Evolutionary conservation across 1,139 yeast genomes (phyloP).

Genomic region (Geotrichum bryndzae): DNA sequence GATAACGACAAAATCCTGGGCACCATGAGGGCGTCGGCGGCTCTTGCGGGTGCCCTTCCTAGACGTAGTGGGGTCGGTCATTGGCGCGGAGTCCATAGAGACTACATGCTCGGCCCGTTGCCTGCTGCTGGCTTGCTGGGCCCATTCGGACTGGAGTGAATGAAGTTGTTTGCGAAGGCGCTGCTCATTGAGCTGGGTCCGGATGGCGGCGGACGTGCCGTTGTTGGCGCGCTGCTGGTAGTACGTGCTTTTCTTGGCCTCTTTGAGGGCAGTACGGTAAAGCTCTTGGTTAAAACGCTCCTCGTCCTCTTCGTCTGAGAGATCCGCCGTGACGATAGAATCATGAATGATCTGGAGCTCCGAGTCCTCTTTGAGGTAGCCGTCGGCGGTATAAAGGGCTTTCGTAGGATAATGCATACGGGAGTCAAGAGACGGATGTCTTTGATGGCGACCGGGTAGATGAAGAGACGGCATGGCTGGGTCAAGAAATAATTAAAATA

Average conservation of each 20-base stretch:
- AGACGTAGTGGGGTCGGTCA: background rate
- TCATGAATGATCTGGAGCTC: conserved; percentile 27
- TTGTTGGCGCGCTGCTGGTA: conserved; percentile 9
- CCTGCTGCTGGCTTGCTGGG: conserved; percentile 2
- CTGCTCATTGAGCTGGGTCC: conserved; percentile 9
- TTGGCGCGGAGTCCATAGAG: background rate
- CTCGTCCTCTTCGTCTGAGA: conserved; percentile 11
- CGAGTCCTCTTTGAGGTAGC: conserved; percentile 24
- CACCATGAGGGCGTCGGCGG: background rate
- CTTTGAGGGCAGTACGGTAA: conserved; percentile 10
- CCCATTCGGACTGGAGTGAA: conserved; percentile 5
- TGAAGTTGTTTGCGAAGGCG: conserved; percentile 6
- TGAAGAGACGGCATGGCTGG: background rate
- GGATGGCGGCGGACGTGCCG: conserved; percentile 4
- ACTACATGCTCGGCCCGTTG: background rate
- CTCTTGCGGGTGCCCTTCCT: conserved; percentile 4
- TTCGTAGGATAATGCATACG: background rate
- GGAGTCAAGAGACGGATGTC: background rate
- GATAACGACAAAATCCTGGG: background rate
- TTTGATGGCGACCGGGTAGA: background rate
- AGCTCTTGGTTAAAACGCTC: conserved; percentile 13
- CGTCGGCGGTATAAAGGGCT: conserved; percentile 19
- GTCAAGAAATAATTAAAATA: background rate
- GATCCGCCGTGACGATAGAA: conserved; percentile 20
- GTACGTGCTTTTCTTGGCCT: conserved; percentile 4